Conservation (phyloP, 2,329 filamentous ascomycete genomes). For the Alternaria consortialis region DNA sequence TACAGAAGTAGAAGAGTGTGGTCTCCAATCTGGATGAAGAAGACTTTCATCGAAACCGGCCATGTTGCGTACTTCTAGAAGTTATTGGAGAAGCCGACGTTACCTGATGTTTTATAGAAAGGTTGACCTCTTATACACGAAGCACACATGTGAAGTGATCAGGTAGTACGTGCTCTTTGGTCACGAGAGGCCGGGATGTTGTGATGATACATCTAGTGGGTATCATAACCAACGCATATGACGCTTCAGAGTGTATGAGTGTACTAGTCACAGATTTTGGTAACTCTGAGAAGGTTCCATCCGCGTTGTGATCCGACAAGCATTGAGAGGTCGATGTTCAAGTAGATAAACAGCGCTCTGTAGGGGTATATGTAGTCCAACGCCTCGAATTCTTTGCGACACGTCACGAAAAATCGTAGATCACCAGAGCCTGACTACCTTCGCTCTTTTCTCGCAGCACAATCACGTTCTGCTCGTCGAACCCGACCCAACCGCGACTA, state of each 20-base stretch:
- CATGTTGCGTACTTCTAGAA: too few species aligned
- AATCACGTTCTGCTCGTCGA: slow-evolving; percentile 92
- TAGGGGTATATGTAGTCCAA: slow-evolving; percentile 1
- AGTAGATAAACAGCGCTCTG: neutral
- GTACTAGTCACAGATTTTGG: neutral
- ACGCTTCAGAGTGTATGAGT: neutral
- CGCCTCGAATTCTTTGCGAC: neutral
- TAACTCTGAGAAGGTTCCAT: neutral
- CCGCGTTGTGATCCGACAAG: neutral
- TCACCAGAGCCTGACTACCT: slow-evolving; percentile 76
- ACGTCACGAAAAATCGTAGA: slow-evolving; percentile 82
- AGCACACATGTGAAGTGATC: neutral
- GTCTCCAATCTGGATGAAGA: too few species aligned
- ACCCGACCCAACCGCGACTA: slow-evolving; percentile 75
- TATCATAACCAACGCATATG: neutral
- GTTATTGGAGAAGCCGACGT: too few species aligned
- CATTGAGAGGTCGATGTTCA: neutral
- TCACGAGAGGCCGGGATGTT: neutral
- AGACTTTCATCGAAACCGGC: too few species aligned
- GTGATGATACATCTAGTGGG: neutral
- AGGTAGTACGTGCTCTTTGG: neutral
- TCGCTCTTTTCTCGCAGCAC: slow-evolving; percentile 76
- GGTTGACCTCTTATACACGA: neutral
- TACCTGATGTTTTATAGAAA: neutral
- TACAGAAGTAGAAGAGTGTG: too few species aligned